These are phyloP conservation scores for Suhomyces anneliseae DNA, from an alignment of 1,139 yeast genomes.

Conservation along the genomic window DNA sequence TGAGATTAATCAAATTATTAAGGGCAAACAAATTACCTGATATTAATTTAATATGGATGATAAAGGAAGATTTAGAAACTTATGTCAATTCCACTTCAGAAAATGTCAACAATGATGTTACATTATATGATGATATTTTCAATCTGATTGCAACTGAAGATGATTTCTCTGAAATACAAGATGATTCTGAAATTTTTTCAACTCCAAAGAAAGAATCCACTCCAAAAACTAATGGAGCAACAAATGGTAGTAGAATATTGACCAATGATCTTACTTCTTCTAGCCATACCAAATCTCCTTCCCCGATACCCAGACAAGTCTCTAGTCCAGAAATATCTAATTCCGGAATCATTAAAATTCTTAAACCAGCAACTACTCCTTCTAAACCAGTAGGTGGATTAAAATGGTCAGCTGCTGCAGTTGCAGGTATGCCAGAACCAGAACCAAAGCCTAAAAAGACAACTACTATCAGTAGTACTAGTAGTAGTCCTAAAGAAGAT, in stretches of 20 bases:
- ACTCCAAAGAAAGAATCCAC: conserved; percentile 11
- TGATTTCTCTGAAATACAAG: conserved; percentile 12
- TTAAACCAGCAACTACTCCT: conserved; percentile 71
- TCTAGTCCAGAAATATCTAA: conserved; percentile 17
- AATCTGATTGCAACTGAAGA: conserved; percentile 21
- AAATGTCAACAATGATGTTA: conserved; percentile 39
- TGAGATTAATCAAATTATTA: conserved; percentile 32
- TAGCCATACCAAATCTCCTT: conserved; percentile 7
- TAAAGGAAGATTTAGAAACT: conserved; percentile 43
- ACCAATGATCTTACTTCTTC: conserved; percentile 4
- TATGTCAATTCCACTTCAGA: conserved; percentile 40
- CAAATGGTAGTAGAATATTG: conserved; percentile 2
- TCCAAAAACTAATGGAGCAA: conserved; percentile 1
- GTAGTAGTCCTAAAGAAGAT: background rate
- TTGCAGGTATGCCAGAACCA: conserved; percentile 31
- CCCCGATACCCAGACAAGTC: conserved; percentile 13
- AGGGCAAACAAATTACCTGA: conserved; percentile 33
- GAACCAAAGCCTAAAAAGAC: background rate
- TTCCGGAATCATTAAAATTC: conserved; percentile 38
- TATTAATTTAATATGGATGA: conserved; percentile 35
- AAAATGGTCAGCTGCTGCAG: conserved; percentile 73
- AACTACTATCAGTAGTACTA: background rate
- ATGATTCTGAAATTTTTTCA: conserved; percentile 15
- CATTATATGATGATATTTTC: conserved; percentile 45
- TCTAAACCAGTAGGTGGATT: conserved; percentile 62